Percentiles rank a stretch among this genome's conserved stretches.
Evolutionary conservation across 768 basidiomycete species (phyloP).

Genomic region (Fibroporia radiculosa): DNA sequence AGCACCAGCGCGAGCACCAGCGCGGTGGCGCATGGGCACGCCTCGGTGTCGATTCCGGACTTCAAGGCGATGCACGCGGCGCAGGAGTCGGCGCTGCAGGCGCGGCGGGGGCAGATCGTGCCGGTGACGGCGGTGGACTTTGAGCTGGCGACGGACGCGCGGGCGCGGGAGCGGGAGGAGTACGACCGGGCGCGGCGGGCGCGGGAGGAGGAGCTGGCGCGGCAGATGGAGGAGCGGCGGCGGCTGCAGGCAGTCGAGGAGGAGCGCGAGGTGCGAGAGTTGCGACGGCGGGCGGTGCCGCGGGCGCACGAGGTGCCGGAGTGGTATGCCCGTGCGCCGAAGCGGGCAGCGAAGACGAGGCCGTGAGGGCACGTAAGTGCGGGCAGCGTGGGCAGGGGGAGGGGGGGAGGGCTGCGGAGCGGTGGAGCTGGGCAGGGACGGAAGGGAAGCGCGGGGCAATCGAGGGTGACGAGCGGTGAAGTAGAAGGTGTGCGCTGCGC

Average conservation of each 20-base stretch:
- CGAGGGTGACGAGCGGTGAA: too few relatives aligned
- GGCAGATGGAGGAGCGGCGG: conserved; percentile 38
- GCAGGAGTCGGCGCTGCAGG: conserved; percentile 29
- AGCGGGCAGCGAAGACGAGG: conserved; percentile 31
- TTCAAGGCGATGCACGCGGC: conserved; percentile 48
- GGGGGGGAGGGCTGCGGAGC: not conserved
- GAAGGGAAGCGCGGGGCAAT: too few relatives aligned
- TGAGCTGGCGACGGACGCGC: conserved; percentile 43
- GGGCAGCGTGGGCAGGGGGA: conserved; percentile 1
- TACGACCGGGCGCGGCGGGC: conserved; percentile 53
- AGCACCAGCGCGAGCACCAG: conserved; percentile 6
- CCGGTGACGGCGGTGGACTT: conserved; percentile 42
- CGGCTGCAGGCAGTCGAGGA: conserved; percentile 45
- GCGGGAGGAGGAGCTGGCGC: conserved; percentile 47
- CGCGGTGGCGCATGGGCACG: conserved; percentile 16
- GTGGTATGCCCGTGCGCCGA: conserved; percentile 70
- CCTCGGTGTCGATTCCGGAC: conserved; percentile 37
- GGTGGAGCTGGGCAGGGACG: too few relatives aligned
- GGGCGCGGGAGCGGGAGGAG: conserved; percentile 54
- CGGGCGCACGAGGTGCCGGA: conserved; percentile 67
- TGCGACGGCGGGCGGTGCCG: conserved; percentile 56
- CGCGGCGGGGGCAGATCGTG: conserved; percentile 38
- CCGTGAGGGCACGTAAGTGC: conserved; percentile 5
- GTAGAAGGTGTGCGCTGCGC: not conserved
- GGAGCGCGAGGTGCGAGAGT: conserved; percentile 50